Evolutionary conservation across 441 rosid genomes (phyloP), one percentile per base, ranked within the genome.

Genomic region (Croton setiger): DNA sequence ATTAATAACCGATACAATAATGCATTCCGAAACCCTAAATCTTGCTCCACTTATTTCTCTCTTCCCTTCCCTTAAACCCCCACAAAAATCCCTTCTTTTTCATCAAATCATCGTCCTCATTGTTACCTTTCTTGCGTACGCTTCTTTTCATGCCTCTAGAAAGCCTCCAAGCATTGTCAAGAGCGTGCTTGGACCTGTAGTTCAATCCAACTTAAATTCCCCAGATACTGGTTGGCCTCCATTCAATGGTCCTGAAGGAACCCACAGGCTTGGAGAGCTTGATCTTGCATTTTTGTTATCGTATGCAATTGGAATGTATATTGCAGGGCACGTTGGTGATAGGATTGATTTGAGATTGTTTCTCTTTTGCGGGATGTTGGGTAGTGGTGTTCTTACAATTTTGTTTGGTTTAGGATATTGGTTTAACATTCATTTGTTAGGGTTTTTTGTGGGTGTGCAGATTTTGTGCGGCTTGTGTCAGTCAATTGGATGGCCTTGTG

Each of bases 401-500:
- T 49, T 75, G 35, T 91, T 88, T 39, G 98, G 97, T 8, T 75
- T 91, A 66, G 98, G 93, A 15, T 94, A 86, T 72, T 94, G 97
- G 97, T 78, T 88, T 63, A 59, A 85, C 72, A 78, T 91, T 54
- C 98, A 94, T 75, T 67, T 66, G 6, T 79, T 91, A 21, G 64
- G 79, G 5, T 88, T 69, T 79, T 92, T 82, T 80, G 54, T 91
- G 63, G 76, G 63, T 67, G 92, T 88, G 68, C 96, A 93, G 81
- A 79, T 91, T 63, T 70, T 84, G 49, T 88, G 93, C 72, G 97
- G 97, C n/a, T 69, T 89, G 80, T 89, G 89, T 81, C 98, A 88
- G 77, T 91, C 98, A 4, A 87, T 87, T 49, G 96, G 98, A 15
- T 92, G 97, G 97, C 97, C 98, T 69, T 94, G 92, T 82, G 97